Base-by-base conservation (phyloP, 345 rosid species). In the Populus euphratica region DNA sequence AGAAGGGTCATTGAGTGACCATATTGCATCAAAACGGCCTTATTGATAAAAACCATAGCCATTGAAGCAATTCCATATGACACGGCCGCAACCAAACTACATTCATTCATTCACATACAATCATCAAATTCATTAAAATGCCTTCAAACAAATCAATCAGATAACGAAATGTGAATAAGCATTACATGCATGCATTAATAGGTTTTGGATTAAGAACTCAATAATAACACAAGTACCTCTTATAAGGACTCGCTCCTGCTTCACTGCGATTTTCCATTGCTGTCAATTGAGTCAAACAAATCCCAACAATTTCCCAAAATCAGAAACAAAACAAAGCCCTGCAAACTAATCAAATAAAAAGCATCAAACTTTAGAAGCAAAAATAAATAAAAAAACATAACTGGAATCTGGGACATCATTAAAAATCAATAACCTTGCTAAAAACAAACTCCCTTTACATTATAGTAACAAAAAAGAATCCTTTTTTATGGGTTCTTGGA, bases 11-110 rank as follows among this genome's bases (percentile, higher is more conserved):
- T 92, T 0, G 98, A 93, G 68, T 92, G 75, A 12, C 90, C 76
- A 81, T 91, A 96, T 81, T 92, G 94, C 98, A 96, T 93, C 43
- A 96, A 72, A 70, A 93, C 88, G 43, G 97, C 97, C 84, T 93
- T 96, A 66, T 96, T 96, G 86, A 96, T 93, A 77, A 96, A 96
- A 70, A 93, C 99, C 99, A 96, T 96, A 5, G 97, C 96, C 99
- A 96, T 96, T 1, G 98, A 96, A 82, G 94, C 90, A 83, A 88
- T 64, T 70, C 98, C 99, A 90, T 96, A 96, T 4, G 98, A 91
- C 74, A 93, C 73, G 13, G 99, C 98, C 63, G 98, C 77, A 73
- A 84, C 66, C 80, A 96, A 82, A 85, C 98, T 96, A 81, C 88
- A 90, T 77, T 11, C 12, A 64, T 92, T 79, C 87, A 88, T 75